Evolutionary conservation across 2,329 filamentous ascomycete genomes (phyloP), one percentile per base, ranked within the genome.

Genomic region (Daldinia eschscholtzii): DNA sequence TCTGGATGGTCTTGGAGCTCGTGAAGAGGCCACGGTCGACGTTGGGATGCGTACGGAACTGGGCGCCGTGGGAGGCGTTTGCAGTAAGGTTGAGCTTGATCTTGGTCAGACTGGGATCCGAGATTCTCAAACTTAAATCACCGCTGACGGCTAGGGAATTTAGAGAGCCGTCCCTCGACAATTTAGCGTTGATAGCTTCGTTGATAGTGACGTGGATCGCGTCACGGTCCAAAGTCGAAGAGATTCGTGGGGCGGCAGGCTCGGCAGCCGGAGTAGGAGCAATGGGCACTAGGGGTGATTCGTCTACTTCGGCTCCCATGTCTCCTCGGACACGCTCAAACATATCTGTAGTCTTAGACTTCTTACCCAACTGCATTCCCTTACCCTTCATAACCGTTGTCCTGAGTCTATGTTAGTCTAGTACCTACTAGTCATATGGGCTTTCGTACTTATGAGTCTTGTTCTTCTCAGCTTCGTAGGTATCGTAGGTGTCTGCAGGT

Each of bases 311-410:
- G 41, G 91, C 87, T n/a, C 94, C 94, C 78, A 98, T 86, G 72
- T 98, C 95, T 67, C 93, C 93, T 73, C 94, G 91, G 37, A 99
- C 94, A 76, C 94, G 92, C 82, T 98, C 95, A 79, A 97, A 98
- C 87, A 98, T 97, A 80, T 97, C 95, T 33, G 92, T 97, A 23
- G 93, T 94, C 85, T 98, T 98, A 68, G 93, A 97, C 84, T 99
- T 99, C 86, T 98, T 98, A 82, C 96, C 96, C 64, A 99, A 86
- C 81, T 98, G 95, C 97, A 99, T 99, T 74, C 96, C 96, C 85
- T 99, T 99, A 76, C 93, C 94, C 83, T 97, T 93, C 67, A 91
- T 88, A 57, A 92, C 88, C 76, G 88, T 79, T 57, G 87, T 83
- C 77, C 85, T 88, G 71, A n/a, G 37, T 13, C 37, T 35, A 15